These are phyloP conservation scores for Cucurbita pepo DNA, from an alignment of 306 rosid species.

Conservation along the genomic window DNA sequence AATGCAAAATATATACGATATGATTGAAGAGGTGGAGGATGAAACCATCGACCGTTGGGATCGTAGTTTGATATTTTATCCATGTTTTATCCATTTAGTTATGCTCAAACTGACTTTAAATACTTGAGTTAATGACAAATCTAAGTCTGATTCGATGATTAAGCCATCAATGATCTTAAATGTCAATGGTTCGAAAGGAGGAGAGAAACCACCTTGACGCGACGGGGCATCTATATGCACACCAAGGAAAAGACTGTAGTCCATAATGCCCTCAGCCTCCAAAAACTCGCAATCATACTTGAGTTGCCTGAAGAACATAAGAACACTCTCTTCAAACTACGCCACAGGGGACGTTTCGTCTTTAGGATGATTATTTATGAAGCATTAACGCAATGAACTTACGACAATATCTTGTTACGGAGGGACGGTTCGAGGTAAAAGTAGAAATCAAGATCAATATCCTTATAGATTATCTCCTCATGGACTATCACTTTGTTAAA, in stretches of 20 bases:
- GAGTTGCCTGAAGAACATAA: constrained; percentile 29
- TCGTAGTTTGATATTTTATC: too few relatives aligned
- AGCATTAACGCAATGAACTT: constrained; percentile 4
- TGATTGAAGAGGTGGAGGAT: too few relatives aligned
- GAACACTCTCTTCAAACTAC: not conserved
- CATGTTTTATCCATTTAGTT: too few relatives aligned
- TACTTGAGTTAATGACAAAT: too few relatives aligned
- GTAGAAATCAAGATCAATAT: constrained; percentile 25
- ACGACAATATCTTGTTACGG: constrained; percentile 18
- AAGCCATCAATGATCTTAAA: too few relatives aligned
- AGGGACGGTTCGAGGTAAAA: constrained; percentile 26
- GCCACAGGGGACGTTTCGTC: not conserved
- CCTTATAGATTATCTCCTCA: constrained; percentile 16
- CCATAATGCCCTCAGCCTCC: constrained; percentile 34
- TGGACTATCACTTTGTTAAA: not conserved
- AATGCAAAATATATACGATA: too few relatives aligned
- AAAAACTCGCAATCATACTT: constrained; percentile 30
- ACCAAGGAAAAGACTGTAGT: constrained; percentile 31
- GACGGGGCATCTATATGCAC: constrained; percentile 10
- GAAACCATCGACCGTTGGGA: too few relatives aligned
- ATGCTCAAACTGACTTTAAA: too few relatives aligned
- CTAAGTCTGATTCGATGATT: too few relatives aligned
- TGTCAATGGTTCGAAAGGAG: not conserved
- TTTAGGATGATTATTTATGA: not conserved
- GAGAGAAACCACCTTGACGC: constrained; percentile 22